These are phyloP conservation scores for Strigomonas oncopelti DNA, from an alignment of 208 protist species.

Conservation along the genomic window DNA sequence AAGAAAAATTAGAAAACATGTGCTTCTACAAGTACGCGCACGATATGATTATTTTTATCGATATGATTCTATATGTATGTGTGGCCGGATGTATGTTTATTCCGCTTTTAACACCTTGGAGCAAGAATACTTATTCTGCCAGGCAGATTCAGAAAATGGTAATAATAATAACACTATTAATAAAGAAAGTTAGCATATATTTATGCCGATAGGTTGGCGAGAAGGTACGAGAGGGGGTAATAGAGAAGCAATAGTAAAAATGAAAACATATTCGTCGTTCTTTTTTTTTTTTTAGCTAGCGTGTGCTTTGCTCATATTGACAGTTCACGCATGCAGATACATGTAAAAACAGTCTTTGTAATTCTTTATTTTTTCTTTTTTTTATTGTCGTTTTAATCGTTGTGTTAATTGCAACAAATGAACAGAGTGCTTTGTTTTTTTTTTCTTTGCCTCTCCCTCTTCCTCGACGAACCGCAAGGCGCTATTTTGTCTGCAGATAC, in stretches of 20 bases:
- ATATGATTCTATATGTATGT: not conserved
- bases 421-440: not conserved
- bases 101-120: not conserved
- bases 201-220: too few species aligned
- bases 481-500: conserved; percentile 41
- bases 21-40: not conserved
- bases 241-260: not conserved
- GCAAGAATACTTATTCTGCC: not conserved
- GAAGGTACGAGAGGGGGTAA: not conserved
- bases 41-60: not conserved
- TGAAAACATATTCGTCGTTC: not conserved
- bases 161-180: not conserved
- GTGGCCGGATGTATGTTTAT: not conserved
- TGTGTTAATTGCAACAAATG: not conserved
- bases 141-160: not conserved
- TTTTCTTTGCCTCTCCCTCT: not conserved
- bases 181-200: not conserved
- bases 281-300: not conserved
- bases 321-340: not conserved
- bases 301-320: conserved; percentile 3
- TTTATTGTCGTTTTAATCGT: not conserved
- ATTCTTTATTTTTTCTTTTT: too few species aligned
- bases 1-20: not conserved
- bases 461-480: not conserved
- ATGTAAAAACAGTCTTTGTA: not conserved